A percentile compares a stretch with the other conserved stretches of the same genome.
Conservation (phyloP, 2,329 filamentous ascomycete species). For the Cladosporium velox region DNA sequence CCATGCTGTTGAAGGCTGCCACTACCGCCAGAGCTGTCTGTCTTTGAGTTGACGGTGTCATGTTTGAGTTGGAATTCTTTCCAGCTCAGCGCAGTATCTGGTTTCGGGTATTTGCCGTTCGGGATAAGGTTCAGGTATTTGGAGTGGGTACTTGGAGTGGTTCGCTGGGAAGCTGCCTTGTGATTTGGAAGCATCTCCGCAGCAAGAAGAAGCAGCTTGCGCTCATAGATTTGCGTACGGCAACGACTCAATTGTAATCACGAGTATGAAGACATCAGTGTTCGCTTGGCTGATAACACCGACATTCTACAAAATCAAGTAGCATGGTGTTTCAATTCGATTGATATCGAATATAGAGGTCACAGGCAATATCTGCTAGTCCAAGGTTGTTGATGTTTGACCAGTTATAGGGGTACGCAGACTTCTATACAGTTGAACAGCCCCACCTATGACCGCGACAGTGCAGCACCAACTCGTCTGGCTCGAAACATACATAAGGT, state of each 20-base stretch:
- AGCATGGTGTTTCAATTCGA: too few species aligned
- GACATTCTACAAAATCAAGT: neutral
- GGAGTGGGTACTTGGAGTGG: neutral
- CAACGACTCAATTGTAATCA: neutral
- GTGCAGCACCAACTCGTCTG: neutral
- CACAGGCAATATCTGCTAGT: too few species aligned
- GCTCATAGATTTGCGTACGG: neutral
- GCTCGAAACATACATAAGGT: neutral
- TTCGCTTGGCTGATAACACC: neutral
- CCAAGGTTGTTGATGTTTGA: neutral
- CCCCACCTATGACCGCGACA: neutral
- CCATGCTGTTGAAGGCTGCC: conserved; percentile 37
- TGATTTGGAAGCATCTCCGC: conserved; percentile 2
- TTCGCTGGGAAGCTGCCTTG: neutral
- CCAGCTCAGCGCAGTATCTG: neutral
- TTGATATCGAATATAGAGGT: too few species aligned
- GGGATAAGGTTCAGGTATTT: neutral
- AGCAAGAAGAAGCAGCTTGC: neutral
- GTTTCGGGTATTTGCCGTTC: neutral
- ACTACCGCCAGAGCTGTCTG: conserved; percentile 35
- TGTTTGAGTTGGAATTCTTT: neutral
- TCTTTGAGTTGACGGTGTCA: conserved; percentile 28
- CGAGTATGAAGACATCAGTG: neutral
- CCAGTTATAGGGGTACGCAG: neutral
- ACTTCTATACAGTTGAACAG: neutral